Conservation (phyloP, 2,329 filamentous ascomycete genomes). For the Fusarium sp. region DNA sequence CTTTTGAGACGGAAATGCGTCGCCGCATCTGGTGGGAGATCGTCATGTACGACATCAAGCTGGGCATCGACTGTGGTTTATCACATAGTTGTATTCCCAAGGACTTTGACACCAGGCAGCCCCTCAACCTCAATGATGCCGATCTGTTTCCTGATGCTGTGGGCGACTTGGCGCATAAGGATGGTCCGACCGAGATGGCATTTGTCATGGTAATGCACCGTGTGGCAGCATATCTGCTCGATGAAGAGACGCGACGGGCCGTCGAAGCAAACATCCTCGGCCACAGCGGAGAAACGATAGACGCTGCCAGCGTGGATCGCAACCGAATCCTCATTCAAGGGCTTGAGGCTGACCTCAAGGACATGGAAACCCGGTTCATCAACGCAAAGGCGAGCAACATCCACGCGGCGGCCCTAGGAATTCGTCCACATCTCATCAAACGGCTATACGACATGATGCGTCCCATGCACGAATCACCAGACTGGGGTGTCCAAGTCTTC, state of each 20-base stretch:
- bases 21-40: slow-evolving; percentile 1
- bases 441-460: neutral
- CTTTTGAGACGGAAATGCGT: neutral
- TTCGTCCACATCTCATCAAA: neutral
- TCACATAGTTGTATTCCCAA: neutral
- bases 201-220: neutral
- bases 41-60: slow-evolving; percentile 1
- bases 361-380: neutral
- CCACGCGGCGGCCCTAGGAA: neutral
- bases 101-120: neutral
- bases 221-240: neutral
- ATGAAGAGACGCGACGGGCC: neutral
- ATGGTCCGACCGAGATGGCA: neutral
- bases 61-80: neutral
- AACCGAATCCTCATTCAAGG: neutral
- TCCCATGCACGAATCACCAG: neutral
- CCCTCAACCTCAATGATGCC: neutral
- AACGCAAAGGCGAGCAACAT: neutral
- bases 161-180: neutral
- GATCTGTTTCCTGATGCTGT: neutral
- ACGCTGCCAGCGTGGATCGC: neutral
- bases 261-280: neutral
- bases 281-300: neutral
- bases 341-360: neutral
- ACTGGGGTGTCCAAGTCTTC: neutral